A percentile compares a stretch with the other conserved stretches of the same genome.
Evolutionary conservation across 179 eudicot species (phyloP).

Genomic region (Carnegiea gigantea): DNA sequence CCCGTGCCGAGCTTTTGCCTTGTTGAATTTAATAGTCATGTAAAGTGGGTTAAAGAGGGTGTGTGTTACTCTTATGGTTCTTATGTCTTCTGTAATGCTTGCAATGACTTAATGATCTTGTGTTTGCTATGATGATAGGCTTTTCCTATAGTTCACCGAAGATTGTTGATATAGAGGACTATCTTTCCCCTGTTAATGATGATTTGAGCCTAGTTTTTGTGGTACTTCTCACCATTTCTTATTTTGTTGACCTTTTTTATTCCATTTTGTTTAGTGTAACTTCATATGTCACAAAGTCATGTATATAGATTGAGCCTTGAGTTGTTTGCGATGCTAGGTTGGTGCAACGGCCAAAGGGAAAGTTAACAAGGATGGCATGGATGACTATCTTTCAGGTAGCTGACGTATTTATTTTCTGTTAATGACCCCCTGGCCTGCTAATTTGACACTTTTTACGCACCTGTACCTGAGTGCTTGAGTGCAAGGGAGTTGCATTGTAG

Average conservation of each 20-base stretch:
- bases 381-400: slow-evolving; percentile 35
- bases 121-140: slow-evolving; percentile 5
- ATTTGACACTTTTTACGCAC: neutral
- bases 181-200: slow-evolving; percentile 18
- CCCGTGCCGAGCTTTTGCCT: neutral
- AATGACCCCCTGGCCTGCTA: neutral
- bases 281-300: neutral
- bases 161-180: slow-evolving; percentile 31
- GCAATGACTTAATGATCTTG: neutral
- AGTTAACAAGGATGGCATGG: slow-evolving; percentile 24
- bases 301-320: neutral
- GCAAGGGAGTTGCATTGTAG: too few species aligned
- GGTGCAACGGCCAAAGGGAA: slow-evolving; percentile 28
- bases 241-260: neutral
- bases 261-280: neutral
- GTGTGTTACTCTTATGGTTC: neutral
- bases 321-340: slow-evolving; percentile 21
- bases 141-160: slow-evolving; percentile 29
- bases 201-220: slow-evolving; percentile 26
- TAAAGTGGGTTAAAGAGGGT: neutral
- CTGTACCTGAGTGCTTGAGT: neutral
- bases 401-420: neutral
- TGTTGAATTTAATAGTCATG: neutral
- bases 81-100: neutral
- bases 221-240: slow-evolving; percentile 17